These are phyloP conservation scores for Monilinia vaccinii-corymbosi DNA, from an alignment of 2,329 filamentous ascomycete species.

Conservation along the genomic window DNA sequence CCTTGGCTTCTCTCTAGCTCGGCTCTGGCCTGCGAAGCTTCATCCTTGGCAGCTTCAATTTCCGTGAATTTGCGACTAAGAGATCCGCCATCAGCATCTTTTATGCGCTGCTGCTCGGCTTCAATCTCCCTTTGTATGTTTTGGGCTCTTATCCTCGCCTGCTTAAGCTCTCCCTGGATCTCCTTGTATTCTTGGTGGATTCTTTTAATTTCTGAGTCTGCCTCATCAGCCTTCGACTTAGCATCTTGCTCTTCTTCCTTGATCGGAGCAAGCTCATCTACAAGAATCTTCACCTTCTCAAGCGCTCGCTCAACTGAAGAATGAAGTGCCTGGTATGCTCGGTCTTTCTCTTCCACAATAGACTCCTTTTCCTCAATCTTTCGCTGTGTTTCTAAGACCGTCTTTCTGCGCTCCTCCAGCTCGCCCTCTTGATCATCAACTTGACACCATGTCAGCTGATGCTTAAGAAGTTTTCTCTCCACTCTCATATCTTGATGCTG, in stretches of 20 bases:
- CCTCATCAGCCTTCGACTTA: constrained; percentile 44
- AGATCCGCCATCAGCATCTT: constrained; percentile 59
- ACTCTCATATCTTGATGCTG: constrained; percentile 57
- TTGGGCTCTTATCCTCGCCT: constrained; percentile 39
- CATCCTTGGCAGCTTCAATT: constrained; percentile 48
- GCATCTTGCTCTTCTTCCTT: constrained; percentile 39
- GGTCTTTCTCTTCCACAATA: constrained; percentile 41
- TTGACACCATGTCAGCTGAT: constrained; percentile 78
- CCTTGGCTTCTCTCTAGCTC: constrained; percentile 35
- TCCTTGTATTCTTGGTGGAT: constrained; percentile 56
- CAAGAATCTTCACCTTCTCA: constrained; percentile 15
- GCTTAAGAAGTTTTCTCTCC: constrained; percentile 48
- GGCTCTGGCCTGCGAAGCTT: constrained; percentile 36
- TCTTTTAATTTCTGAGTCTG: constrained; percentile 43
- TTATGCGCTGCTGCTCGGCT: constrained; percentile 52
- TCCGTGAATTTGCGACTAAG: constrained; percentile 52
- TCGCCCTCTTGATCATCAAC: constrained; percentile 65
- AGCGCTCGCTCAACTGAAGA: constrained; percentile 31
- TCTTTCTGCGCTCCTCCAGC: constrained; percentile 35
- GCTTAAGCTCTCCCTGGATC: constrained; percentile 49
- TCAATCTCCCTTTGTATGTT: constrained; percentile 40
- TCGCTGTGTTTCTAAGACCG: constrained; percentile 28
- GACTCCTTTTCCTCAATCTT: constrained; percentile 33
- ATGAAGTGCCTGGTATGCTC: constrained; percentile 28
- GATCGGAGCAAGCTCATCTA: constrained; percentile 33